phyloP scores from a whole-genome alignment of 305 asterid species.

The Galium porrigens region DNA sequence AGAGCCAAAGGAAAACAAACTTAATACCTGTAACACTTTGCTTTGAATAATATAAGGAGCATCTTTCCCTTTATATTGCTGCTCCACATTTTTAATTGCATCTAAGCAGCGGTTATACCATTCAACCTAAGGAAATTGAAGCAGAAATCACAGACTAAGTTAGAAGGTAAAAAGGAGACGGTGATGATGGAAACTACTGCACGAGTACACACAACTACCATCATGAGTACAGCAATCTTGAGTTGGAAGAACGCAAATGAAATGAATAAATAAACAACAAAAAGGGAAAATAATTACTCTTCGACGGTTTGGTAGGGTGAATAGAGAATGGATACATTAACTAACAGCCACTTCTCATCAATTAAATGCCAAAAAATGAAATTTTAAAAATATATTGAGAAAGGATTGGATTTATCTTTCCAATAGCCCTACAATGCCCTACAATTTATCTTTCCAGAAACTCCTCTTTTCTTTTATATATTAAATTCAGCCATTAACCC shows the following conservation, averaged over 20 bases:
- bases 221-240: not conserved
- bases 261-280: no score
- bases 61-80: slow-evolving; percentile 58
- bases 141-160: not conserved
- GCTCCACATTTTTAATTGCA: slow-evolving; percentile 60
- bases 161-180: not conserved
- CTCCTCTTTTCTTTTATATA: not conserved
- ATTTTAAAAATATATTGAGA: no score
- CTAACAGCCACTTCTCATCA: not conserved
- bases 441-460: not conserved
- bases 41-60: slow-evolving; percentile 56
- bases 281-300: no score
- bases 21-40: slow-evolving; percentile 76
- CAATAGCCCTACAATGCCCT: not conserved
- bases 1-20: not conserved
- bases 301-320: not conserved
- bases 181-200: not conserved
- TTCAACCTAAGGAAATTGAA: slow-evolving; percentile 43
- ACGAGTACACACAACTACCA: not conserved
- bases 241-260: no score
- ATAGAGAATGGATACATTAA: not conserved
- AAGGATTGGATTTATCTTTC: not conserved
- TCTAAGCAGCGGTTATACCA: slow-evolving; percentile 61
- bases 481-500: not conserved
- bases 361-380: no score